phyloP scores from a whole-genome alignment of 2,329 filamentous ascomycete species.

The Penicillium concentricum region DNA sequence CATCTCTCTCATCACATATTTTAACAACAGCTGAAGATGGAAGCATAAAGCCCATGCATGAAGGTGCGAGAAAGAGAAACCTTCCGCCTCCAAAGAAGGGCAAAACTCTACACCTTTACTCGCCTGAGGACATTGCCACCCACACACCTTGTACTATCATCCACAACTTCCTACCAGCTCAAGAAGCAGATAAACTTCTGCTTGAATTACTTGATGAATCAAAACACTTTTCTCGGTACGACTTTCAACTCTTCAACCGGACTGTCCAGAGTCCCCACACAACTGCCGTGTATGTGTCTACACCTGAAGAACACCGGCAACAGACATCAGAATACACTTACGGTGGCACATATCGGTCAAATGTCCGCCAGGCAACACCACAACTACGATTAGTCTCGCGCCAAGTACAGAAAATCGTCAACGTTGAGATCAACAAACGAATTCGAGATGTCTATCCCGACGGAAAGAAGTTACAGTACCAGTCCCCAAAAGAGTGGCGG shows the following conservation, averaged over 20 bases:
- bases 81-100: constrained; percentile 68
- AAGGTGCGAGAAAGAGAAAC: neutral
- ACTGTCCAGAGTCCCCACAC: constrained; percentile 85
- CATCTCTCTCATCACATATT: constrained; percentile 59
- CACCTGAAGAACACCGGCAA: constrained; percentile 63
- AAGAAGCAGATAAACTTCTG: constrained; percentile 72
- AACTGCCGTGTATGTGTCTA: constrained; percentile 78
- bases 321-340: constrained; percentile 83
- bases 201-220: constrained; percentile 73
- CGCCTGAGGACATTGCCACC: constrained; percentile 73
- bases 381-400: constrained; percentile 68
- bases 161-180: constrained; percentile 77
- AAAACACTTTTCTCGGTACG: constrained; percentile 65
- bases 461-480: constrained; percentile 72
- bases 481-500: constrained; percentile 70
- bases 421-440: constrained; percentile 69
- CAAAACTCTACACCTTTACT: constrained; percentile 78
- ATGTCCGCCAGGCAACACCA: constrained; percentile 74
- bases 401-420: constrained; percentile 72
- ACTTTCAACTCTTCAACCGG: constrained; percentile 85
- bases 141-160: constrained; percentile 90
- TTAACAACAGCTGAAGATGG: constrained; percentile 40
- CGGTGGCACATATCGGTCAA: constrained; percentile 72
- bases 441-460: constrained; percentile 67
- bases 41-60: constrained; percentile 20